phyloP scores from a whole-genome alignment of 768 basidiomycete species.

The Trametopsis cervina region DNA sequence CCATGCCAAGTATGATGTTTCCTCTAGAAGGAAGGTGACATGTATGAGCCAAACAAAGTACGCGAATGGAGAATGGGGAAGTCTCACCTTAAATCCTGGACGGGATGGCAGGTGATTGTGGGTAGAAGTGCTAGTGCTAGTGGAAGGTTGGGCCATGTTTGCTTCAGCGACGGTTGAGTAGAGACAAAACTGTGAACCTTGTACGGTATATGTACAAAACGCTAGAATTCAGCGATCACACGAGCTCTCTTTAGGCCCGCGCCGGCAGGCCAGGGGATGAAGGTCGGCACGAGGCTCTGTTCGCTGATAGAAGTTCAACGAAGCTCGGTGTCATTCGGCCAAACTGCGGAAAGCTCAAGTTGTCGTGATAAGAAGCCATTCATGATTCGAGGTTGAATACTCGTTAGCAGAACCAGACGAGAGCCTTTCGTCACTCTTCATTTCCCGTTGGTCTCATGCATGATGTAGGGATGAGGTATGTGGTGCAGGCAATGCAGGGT shows the following conservation, averaged over 20 bases:
- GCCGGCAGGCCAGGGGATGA: not conserved
- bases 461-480: too few relatives aligned
- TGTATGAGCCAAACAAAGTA: not conserved
- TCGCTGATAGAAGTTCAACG: not conserved
- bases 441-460: too few relatives aligned
- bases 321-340: slow-evolving; percentile 8
- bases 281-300: not conserved
- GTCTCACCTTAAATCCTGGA: slow-evolving; percentile 10
- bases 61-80: not conserved
- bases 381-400: too few relatives aligned
- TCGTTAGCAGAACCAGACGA: too few relatives aligned
- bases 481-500: not conserved
- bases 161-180: not conserved
- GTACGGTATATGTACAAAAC: slow-evolving; percentile 7
- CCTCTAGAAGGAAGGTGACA: slow-evolving; percentile 2
- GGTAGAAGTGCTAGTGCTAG: not conserved
- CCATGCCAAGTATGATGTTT: slow-evolving; percentile 13
- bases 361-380: slow-evolving; percentile 1
- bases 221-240: slow-evolving; percentile 11
- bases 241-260: slow-evolving; percentile 7
- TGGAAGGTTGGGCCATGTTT: slow-evolving; percentile 2
- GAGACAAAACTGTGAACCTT: not conserved
- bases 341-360: not conserved
- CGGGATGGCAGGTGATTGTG: not conserved
- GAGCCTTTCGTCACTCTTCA: too few relatives aligned